phyloP scores from a whole-genome alignment of 352 stramenopile genomes.

The Phytophthora macrochlamydospora region DNA sequence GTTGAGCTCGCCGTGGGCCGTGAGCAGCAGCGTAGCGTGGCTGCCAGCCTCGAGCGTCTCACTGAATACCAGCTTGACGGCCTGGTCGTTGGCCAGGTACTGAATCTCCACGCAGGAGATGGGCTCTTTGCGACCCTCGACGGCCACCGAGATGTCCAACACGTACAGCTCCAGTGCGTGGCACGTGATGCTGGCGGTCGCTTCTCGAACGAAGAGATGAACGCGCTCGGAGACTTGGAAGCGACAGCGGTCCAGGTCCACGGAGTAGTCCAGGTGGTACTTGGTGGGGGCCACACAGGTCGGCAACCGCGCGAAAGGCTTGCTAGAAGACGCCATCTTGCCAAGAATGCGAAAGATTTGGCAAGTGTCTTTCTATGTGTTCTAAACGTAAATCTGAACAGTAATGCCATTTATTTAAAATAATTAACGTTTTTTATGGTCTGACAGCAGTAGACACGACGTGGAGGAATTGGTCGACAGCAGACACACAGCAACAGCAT shows the following conservation, averaged over 20 bases:
- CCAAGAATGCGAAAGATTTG: slow-evolving; percentile 85
- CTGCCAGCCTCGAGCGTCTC: slow-evolving; percentile 43
- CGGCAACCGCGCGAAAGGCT: slow-evolving; percentile 72
- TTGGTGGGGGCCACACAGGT: slow-evolving; percentile 61
- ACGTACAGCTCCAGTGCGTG: slow-evolving; percentile 95
- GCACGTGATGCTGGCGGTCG: slow-evolving; percentile 86
- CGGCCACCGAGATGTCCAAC: slow-evolving; percentile 63
- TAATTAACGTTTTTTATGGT: slow-evolving; percentile 13
- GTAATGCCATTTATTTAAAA: too few species aligned
- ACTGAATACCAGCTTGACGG: slow-evolving; percentile 57
- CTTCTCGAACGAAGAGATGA: slow-evolving; percentile 58
- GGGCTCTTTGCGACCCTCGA: slow-evolving; percentile 31
- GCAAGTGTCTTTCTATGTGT: slow-evolving; percentile 49
- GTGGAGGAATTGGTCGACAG: too few species aligned
- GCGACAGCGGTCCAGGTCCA: slow-evolving; percentile 73
- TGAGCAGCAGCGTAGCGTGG: slow-evolving; percentile 45
- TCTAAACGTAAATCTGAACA: slow-evolving; percentile 84
- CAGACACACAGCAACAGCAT: too few species aligned
- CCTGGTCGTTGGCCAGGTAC: slow-evolving; percentile 58
- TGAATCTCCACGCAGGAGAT: slow-evolving; percentile 62
- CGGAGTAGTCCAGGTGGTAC: slow-evolving; percentile 82
- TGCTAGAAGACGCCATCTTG: slow-evolving; percentile 14
- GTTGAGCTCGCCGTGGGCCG: slow-evolving; percentile 77
- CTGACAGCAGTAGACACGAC: too few species aligned
- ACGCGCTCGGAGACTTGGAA: slow-evolving; percentile 78